These are phyloP conservation scores for Baudoinia panamericana DNA, from an alignment of 495 filamentous ascomycete species.

Conservation along the genomic window DNA sequence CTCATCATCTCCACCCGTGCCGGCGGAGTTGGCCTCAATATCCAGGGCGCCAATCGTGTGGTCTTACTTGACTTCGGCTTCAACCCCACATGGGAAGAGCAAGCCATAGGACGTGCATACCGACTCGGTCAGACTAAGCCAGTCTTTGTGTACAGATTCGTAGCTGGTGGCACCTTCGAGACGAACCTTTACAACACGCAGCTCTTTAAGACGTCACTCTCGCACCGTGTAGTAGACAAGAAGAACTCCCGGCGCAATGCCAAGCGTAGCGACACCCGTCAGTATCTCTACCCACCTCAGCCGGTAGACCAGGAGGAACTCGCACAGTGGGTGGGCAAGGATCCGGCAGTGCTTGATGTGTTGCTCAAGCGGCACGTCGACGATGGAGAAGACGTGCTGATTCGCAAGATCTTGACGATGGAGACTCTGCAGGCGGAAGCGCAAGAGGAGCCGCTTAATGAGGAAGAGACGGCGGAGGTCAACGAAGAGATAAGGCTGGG, in stretches of 20 bases:
- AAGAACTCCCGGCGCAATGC: constrained; percentile 54
- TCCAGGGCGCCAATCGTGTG: constrained; percentile 73
- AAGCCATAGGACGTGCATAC: constrained; percentile 79
- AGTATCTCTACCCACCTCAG: constrained; percentile 47
- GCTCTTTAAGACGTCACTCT: constrained; percentile 69
- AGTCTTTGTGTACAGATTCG: constrained; percentile 80
- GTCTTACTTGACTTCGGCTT: constrained; percentile 76
- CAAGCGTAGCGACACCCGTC: constrained; percentile 29
- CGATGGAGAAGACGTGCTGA: constrained; percentile 17
- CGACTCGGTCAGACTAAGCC: constrained; percentile 73
- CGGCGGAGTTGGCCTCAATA: constrained; percentile 84
- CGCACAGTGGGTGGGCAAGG: constrained; percentile 43
- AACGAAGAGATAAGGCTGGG: constrained; percentile 35
- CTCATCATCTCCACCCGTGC: constrained; percentile 89
- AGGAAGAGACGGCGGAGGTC: constrained; percentile 41
- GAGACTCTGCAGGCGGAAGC: constrained; percentile 46
- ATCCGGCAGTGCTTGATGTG: constrained; percentile 54
- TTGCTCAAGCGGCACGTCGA: constrained; percentile 35
- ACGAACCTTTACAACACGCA: constrained; percentile 54
- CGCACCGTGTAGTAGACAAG: constrained; percentile 69
- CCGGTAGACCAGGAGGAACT: constrained; percentile 41
- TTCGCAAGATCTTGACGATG: constrained; percentile 42
- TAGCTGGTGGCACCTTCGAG: constrained; percentile 69
- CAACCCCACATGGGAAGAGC: constrained; percentile 71
- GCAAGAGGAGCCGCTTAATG: constrained; percentile 41